These are phyloP conservation scores for Artemisia annua DNA, from an alignment of 129 eudicot genomes.

Conservation along the genomic window DNA sequence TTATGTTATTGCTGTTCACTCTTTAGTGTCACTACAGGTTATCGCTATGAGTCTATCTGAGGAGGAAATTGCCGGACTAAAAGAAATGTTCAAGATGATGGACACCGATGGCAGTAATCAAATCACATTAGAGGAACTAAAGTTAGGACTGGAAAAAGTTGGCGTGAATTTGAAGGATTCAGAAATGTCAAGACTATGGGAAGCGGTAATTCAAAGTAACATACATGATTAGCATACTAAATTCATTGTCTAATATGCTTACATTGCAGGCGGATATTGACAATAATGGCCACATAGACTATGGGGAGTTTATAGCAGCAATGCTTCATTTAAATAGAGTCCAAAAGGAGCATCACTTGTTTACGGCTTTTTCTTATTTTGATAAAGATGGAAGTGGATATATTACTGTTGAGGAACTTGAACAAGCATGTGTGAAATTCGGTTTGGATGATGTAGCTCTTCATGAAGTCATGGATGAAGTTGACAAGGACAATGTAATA, in stretches of 20 bases:
- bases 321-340: constrained; percentile 79
- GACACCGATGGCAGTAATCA: constrained; percentile 71
- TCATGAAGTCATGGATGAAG: constrained; percentile 75
- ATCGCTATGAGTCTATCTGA: constrained; percentile 84
- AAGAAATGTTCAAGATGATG: constrained; percentile 86
- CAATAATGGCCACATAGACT: constrained; percentile 82
- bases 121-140: constrained; percentile 77
- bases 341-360: constrained; percentile 78
- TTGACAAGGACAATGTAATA: constrained; percentile 73
- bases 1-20: background rate
- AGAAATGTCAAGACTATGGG: constrained; percentile 58
- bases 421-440: constrained; percentile 72
- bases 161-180: constrained; percentile 72
- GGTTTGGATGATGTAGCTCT: constrained; percentile 67
- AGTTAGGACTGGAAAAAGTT: constrained; percentile 59
- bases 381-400: constrained; percentile 95
- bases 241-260: background rate
- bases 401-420: constrained; percentile 80
- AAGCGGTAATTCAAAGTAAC: constrained; percentile 53
- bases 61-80: constrained; percentile 91
- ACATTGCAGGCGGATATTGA: constrained; percentile 81
- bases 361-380: constrained; percentile 75
- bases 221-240: background rate
- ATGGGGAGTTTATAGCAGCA: constrained; percentile 82
- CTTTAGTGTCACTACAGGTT: constrained; percentile 40